Percentiles rank a stretch among this genome's conserved stretches.
Evolutionary conservation across 331 rosid species (phyloP).

Genomic region (Spiraea crenata): DNA sequence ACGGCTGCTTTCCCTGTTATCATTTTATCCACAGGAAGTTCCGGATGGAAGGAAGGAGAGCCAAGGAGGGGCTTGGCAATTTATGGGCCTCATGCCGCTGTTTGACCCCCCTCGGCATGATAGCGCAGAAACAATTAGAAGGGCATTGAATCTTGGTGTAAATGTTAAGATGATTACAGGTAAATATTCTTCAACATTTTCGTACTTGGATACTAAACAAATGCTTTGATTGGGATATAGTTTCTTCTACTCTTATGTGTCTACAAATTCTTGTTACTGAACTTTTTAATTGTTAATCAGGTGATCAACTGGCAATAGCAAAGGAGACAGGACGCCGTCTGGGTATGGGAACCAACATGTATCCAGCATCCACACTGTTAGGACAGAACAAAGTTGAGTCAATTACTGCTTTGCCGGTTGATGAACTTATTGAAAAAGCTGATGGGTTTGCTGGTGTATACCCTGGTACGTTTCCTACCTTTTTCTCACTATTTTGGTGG

Average conservation of each 20-base stretch:
- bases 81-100: constrained; percentile 70
- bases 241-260: too few species aligned
- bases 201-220: background rate
- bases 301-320: constrained; percentile 87
- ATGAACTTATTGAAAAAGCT: constrained; percentile 82
- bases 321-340: constrained; percentile 88
- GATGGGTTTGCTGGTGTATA: constrained; percentile 92
- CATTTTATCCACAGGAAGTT: constrained; percentile 53
- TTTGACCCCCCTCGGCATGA: constrained; percentile 93
- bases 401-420: constrained; percentile 63
- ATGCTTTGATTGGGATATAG: background rate
- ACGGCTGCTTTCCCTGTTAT: constrained; percentile 8
- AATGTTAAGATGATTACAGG: constrained; percentile 91
- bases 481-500: background rate
- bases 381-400: constrained; percentile 71
- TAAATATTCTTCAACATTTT: constrained; percentile 20
- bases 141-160: constrained; percentile 85
- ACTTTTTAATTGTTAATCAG: constrained; percentile 31
- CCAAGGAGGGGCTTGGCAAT: constrained; percentile 77
- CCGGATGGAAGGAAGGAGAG: constrained; percentile 76
- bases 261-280: too few species aligned
- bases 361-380: constrained; percentile 72
- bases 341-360: constrained; percentile 96
- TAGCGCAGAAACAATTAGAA: constrained; percentile 78
- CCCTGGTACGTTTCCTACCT: constrained; percentile 51